Conservation (phyloP, 2,329 filamentous ascomycete genomes). For the Didymella exigua region DNA sequence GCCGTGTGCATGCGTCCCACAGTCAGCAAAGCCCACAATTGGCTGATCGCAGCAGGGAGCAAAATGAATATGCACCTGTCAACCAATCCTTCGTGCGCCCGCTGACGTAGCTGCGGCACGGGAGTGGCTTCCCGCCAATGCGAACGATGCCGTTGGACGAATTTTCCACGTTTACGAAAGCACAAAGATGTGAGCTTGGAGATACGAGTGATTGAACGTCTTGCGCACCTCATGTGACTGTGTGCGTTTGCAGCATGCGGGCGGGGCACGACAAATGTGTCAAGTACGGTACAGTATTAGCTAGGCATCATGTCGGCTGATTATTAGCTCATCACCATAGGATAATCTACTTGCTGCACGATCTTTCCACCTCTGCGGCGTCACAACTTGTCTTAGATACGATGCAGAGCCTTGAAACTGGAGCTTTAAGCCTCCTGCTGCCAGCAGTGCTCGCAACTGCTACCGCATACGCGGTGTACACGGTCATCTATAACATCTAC, state of each 20-base stretch:
- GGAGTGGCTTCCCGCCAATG: not conserved
- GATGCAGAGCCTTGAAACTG: constrained; percentile 4
- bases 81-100: not conserved
- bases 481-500: constrained; percentile 44
- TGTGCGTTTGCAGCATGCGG: not conserved
- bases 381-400: not conserved
- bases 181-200: not conserved
- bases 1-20: not conserved
- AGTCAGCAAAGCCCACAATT: not conserved
- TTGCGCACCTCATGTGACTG: not conserved
- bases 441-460: constrained; percentile 18
- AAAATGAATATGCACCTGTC: not conserved
- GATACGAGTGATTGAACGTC: not conserved
- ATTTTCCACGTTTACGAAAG: not conserved
- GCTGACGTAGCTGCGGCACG: not conserved
- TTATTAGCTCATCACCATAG: not conserved
- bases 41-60: not conserved
- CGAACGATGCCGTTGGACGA: not conserved
- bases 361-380: not conserved
- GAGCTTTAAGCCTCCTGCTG: constrained; percentile 15
- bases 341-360: not conserved
- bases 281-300: too few species aligned
- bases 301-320: constrained; percentile 1
- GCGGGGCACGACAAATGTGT: not conserved
- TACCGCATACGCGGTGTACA: constrained; percentile 24